Evolutionary conservation across 2,329 filamentous ascomycete genomes (phyloP), one percentile per base, ranked within the genome.

Genomic region (Teratosphaeria pseudoeucalypti): DNA sequence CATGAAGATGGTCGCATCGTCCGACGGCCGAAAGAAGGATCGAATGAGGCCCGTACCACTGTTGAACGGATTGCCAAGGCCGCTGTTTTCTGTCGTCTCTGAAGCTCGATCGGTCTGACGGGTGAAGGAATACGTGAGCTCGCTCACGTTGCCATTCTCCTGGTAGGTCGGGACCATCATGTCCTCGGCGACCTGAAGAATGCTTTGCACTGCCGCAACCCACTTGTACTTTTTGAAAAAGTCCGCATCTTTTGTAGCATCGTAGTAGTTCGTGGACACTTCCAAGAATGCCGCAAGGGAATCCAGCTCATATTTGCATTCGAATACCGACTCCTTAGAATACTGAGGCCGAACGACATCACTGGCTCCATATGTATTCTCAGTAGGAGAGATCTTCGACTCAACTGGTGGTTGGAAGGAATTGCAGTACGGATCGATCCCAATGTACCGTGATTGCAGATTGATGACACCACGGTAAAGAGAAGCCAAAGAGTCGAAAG

Each of bases 391-490:
- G 12, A 81, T 70, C 2, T 72, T 72, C 39, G 78, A 79, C 60
- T 81, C 78, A 1, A 73, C 68, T 0, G 79, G 79, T 26, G 79
- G 76, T 62, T 81, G 79, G 65, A 81, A 81, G 5, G 77, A 75
- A 66, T 81, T 80, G 71, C 79, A 81, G 65, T 79, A 81, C 6
- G 79, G 79, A 16, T 81, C 82, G 34, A 81, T 80, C 58, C 83
- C 77, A 57, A 90, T 79, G 71, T 88, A 89, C 53, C 86, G 79
- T 26, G 85, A 78, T 69, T 90, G 87, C 6, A 87, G 77, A 69
- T 90, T 89, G 70, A 90, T 87, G 2, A 87, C 81, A 0, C 87
- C 87, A 14, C 86, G 81, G 73, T 85, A 89, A 0, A 90, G 75
- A 26, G 82, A 83, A 37, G 86, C 85, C 23, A 90, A 77, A 0